These are phyloP conservation scores for Scutellaria baicalensis DNA, from an alignment of 257 asterid genomes.

Conservation along the genomic window DNA sequence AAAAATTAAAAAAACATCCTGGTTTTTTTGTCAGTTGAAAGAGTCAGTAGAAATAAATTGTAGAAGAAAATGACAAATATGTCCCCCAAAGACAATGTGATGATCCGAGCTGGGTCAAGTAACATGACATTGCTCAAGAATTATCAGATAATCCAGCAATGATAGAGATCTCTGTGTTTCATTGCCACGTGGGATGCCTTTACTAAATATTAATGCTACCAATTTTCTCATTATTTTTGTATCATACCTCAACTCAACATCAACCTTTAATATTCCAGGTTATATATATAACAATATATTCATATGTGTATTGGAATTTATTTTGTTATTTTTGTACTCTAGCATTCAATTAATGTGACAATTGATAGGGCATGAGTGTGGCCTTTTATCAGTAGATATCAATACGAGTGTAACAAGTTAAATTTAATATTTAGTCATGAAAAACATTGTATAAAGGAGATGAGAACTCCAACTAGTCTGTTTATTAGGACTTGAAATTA, in stretches of 20 bases:
- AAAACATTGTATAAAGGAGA: too few relatives aligned
- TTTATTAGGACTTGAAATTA: too few relatives aligned
- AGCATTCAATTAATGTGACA: too few relatives aligned
- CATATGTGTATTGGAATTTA: neutral
- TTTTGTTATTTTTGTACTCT: too few relatives aligned
- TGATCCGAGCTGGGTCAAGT: conserved; percentile 28
- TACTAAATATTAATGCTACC: neutral
- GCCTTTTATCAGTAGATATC: too few relatives aligned
- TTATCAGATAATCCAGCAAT: conserved; percentile 9
- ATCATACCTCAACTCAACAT: too few relatives aligned
- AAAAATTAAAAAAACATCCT: neutral
- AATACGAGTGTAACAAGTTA: too few relatives aligned
- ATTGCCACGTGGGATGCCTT: conserved; percentile 22
- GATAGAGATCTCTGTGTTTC: neutral
- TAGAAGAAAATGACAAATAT: conserved; percentile 15
- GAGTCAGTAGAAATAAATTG: conserved; percentile 3
- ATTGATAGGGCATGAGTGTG: too few relatives aligned
- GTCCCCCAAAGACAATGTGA: conserved; percentile 17
- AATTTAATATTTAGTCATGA: too few relatives aligned
- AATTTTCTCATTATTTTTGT: too few relatives aligned
- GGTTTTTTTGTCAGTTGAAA: neutral
- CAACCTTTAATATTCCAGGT: neutral
- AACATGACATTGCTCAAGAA: conserved; percentile 26
- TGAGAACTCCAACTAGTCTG: too few relatives aligned
- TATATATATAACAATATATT: neutral